These are phyloP conservation scores for Ramaria rubella DNA, from an alignment of 768 basidiomycete species.

Conservation along the genomic window DNA sequence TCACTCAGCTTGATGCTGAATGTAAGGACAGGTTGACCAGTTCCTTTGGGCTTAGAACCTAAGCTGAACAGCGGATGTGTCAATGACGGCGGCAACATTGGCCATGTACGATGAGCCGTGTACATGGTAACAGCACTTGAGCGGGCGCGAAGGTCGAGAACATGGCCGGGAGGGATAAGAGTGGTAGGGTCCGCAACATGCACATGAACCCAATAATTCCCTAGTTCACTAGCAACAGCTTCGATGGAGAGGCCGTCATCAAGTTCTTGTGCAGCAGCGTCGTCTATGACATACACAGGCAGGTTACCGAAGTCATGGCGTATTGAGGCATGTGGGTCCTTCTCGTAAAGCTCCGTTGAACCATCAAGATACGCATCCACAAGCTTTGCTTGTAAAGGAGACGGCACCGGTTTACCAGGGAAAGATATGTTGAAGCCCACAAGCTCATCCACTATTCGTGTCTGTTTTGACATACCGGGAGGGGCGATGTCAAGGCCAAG, in stretches of 20 bases:
- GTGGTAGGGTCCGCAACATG: conserved; percentile 93
- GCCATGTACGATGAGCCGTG: conserved; percentile 51
- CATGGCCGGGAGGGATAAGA: conserved; percentile 63
- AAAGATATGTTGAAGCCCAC: neutral
- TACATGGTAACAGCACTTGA: conserved; percentile 51
- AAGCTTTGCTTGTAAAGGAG: neutral
- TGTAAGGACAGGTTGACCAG: conserved; percentile 57
- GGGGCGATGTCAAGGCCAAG: conserved; percentile 22
- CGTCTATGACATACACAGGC: conserved; percentile 85
- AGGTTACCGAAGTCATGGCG: conserved; percentile 83
- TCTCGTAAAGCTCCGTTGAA: conserved; percentile 55
- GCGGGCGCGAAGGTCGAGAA: conserved; percentile 52
- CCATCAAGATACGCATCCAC: conserved; percentile 34
- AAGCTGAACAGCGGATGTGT: conserved; percentile 42
- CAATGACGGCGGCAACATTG: conserved; percentile 65
- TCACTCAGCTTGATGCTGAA: conserved; percentile 70
- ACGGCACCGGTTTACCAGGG: neutral
- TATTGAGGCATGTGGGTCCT: conserved; percentile 59
- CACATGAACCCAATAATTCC: conserved; percentile 72
- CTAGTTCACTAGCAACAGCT: conserved; percentile 49
- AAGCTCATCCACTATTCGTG: neutral
- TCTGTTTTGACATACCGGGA: neutral
- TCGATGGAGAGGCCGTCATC: conserved; percentile 93
- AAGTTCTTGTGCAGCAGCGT: conserved; percentile 69
- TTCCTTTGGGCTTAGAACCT: conserved; percentile 29